Evolutionary conservation across 345 rosid species (phyloP).

Genomic region (Pelargonium nanum): DNA sequence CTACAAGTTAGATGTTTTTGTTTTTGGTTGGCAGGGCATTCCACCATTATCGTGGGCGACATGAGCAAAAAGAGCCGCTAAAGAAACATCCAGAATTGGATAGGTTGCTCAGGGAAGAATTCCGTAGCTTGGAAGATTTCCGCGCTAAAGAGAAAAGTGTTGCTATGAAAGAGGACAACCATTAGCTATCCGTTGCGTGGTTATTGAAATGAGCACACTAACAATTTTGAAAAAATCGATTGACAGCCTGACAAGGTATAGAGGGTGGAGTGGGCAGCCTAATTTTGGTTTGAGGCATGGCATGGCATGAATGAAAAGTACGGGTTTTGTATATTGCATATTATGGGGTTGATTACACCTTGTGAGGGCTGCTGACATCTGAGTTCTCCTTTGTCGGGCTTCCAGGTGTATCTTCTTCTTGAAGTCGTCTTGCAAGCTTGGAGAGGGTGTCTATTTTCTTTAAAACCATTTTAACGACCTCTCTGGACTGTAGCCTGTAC

Average conservation of each 20-base stretch:
- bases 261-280: slow-evolving; percentile 5
- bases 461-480: slow-evolving; percentile 8
- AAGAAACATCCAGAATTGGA: slow-evolving; percentile 71
- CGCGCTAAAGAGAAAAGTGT: slow-evolving; percentile 37
- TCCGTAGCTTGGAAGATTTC: slow-evolving; percentile 58
- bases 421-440: slow-evolving; percentile 17
- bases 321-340: slow-evolving; percentile 17
- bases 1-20: not conserved
- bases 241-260: slow-evolving; percentile 13
- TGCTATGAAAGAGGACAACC: slow-evolving; percentile 26
- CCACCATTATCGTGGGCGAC: slow-evolving; percentile 63
- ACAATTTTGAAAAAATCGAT: slow-evolving; percentile 32
- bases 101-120: slow-evolving; percentile 62
- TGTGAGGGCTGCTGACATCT: slow-evolving; percentile 21
- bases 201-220: not conserved
- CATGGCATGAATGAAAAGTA: slow-evolving; percentile 11
- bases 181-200: slow-evolving; percentile 9
- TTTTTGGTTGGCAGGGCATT: slow-evolving; percentile 61
- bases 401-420: not conserved
- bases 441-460: too few species aligned
- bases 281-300: not conserved
- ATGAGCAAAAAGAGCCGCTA: slow-evolving; percentile 32
- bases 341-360: too few species aligned
- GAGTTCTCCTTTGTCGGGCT: slow-evolving; percentile 9
- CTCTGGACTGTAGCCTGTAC: slow-evolving; percentile 18